Conservation (phyloP, 768 basidiomycete species). For the Crepidotus variabilis region DNA sequence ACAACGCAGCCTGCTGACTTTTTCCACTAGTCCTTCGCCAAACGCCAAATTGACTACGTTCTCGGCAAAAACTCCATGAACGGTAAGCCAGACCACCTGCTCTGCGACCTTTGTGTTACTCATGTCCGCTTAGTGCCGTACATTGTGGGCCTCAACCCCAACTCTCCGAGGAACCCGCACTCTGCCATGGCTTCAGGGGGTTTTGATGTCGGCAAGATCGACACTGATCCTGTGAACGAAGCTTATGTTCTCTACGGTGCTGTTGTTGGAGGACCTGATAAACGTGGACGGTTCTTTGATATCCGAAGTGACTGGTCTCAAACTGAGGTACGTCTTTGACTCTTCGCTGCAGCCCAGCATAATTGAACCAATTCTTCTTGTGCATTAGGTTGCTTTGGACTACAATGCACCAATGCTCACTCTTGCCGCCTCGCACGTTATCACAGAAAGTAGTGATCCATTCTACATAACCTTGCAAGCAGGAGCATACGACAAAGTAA, state of each 20-base stretch:
- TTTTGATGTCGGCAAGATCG: constrained; percentile 59
- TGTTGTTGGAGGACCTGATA: constrained; percentile 83
- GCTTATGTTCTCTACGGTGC: constrained; percentile 84
- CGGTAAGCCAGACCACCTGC: constrained; percentile 36
- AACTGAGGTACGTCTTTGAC: constrained; percentile 65
- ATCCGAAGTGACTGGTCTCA: constrained; percentile 88
- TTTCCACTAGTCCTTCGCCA: constrained; percentile 57
- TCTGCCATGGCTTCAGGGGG: constrained; percentile 88
- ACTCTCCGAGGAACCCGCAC: constrained; percentile 88
- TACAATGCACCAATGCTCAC: constrained; percentile 91
- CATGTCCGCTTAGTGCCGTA: constrained; percentile 55
- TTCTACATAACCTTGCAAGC: constrained; percentile 70
- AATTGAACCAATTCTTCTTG: not conserved
- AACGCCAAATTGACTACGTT: constrained; percentile 74
- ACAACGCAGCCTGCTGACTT: not conserved
- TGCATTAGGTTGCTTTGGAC: constrained; percentile 66
- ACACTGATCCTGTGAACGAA: constrained; percentile 68
- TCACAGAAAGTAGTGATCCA: constrained; percentile 66
- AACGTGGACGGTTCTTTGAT: constrained; percentile 74
- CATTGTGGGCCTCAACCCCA: constrained; percentile 85
- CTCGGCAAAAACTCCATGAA: constrained; percentile 91
- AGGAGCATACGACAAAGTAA: constrained; percentile 59
- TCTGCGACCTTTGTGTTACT: not conserved
- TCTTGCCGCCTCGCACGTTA: constrained; percentile 72
- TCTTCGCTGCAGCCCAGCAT: not conserved